Percentiles rank a stretch among this genome's conserved stretches.
phyloP scores from a whole-genome alignment of 2,329 filamentous ascomycete species.

The Ceratocystis alfenasii region DNA sequence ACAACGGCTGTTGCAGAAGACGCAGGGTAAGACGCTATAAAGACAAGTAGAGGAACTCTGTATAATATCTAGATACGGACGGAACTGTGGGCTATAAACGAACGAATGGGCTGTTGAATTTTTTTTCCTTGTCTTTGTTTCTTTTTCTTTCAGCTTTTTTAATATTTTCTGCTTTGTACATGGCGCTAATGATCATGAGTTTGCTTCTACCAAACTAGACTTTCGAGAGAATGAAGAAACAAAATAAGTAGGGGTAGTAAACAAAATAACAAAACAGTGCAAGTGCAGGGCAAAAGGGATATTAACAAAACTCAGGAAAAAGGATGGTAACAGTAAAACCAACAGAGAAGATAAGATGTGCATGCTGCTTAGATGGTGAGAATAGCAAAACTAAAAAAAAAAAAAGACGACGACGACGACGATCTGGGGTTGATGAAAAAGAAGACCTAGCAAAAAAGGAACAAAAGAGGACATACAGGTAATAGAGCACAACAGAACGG shows the following conservation, averaged over 20 bases:
- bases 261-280: not conserved
- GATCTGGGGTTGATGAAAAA: not conserved
- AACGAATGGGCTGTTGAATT: not conserved
- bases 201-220: not conserved
- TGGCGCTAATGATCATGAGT: conserved; percentile 4
- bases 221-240: conserved; percentile 4
- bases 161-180: conserved; percentile 8
- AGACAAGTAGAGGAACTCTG: not conserved
- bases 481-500: not conserved
- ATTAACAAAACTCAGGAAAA: not conserved
- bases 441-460: too few relatives aligned
- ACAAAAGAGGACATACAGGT: not conserved
- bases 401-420: not conserved
- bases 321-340: not conserved
- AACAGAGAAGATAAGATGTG: not conserved
- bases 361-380: not conserved
- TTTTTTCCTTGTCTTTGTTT: not conserved
- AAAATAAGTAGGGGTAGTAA: not conserved
- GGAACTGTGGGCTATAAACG: not conserved
- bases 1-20: conserved; percentile 14
- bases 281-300: not conserved
- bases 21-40: not conserved
- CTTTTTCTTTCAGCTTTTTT: conserved; percentile 9
- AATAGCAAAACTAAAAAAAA: not conserved
- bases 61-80: not conserved